phyloP scores from a whole-genome alignment of 1,139 yeast species.

The Yamadazyma membranifaciens region DNA sequence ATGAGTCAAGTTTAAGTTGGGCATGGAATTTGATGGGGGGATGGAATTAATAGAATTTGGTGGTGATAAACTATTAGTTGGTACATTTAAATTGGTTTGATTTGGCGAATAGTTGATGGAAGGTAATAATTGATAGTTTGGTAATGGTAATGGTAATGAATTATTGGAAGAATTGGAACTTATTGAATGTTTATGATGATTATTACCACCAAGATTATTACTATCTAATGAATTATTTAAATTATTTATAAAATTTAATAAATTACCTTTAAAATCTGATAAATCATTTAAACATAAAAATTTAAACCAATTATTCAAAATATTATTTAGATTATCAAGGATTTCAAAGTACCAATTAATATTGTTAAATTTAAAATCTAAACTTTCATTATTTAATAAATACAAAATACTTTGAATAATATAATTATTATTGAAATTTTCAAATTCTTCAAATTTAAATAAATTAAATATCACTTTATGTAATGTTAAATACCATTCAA shows the following conservation, averaged over 20 bases:
- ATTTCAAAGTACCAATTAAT: constrained; percentile 13
- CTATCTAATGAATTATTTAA: constrained; percentile 7
- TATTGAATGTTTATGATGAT: constrained; percentile 3
- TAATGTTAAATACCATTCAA: constrained; percentile 43
- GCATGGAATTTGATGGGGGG: constrained; percentile 1
- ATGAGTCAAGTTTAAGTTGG: neutral
- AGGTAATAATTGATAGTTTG: constrained; percentile 4
- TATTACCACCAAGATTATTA: neutral
- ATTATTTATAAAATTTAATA: constrained; percentile 9
- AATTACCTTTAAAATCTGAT: constrained; percentile 9
- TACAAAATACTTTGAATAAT: constrained; percentile 29
- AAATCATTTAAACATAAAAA: constrained; percentile 13
- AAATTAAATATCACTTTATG: constrained; percentile 30
- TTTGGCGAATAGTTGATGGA: constrained; percentile 1
- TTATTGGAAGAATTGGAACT: constrained; percentile 1
- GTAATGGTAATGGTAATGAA: constrained; percentile 2
- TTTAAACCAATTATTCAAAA: constrained; percentile 24
- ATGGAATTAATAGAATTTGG: neutral
- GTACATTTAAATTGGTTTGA: neutral
- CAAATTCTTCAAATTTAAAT: constrained; percentile 9
- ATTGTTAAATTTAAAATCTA: constrained; percentile 12
- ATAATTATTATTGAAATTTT: constrained; percentile 24
- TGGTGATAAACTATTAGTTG: neutral
- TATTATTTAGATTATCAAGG: constrained; percentile 16
- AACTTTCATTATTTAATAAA: constrained; percentile 19